phyloP scores from a whole-genome alignment of 805 yeast species.

The Teunomyces lycoperdinae region DNA sequence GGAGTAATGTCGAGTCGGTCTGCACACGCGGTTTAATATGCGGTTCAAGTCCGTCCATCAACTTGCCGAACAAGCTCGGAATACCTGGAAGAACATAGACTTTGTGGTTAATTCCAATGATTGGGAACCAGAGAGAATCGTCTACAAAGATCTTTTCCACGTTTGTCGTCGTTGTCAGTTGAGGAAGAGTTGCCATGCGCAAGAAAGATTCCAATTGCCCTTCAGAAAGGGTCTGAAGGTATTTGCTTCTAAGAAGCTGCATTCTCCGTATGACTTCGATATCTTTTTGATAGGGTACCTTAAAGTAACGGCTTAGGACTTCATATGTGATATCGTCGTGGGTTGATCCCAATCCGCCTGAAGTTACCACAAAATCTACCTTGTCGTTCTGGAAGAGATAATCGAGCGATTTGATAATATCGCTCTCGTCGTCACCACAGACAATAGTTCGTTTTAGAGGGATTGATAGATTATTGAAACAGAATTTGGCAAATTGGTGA shows the following conservation, averaged over 20 bases:
- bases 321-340: constrained; percentile 88
- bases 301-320: constrained; percentile 64
- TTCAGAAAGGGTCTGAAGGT: constrained; percentile 26
- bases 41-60: constrained; percentile 47
- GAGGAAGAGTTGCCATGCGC: constrained; percentile 80
- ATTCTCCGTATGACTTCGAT: constrained; percentile 57
- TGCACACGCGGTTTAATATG: constrained; percentile 26
- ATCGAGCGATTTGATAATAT: constrained; percentile 54
- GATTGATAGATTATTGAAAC: constrained; percentile 62
- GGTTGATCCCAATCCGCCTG: constrained; percentile 81
- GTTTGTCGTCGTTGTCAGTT: constrained; percentile 24
- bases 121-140: constrained; percentile 78
- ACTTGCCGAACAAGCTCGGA: constrained; percentile 63
- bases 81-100: constrained; percentile 82
- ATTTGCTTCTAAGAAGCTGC: constrained; percentile 45
- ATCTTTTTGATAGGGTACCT: constrained; percentile 50
- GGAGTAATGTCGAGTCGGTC: constrained; percentile 15
- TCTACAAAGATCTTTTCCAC: constrained; percentile 43
- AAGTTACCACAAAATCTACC: constrained; percentile 67
- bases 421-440: constrained; percentile 72
- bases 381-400: constrained; percentile 41
- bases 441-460: constrained; percentile 65
- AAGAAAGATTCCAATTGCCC: constrained; percentile 59
- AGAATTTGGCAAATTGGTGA: constrained; percentile 61
- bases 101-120: constrained; percentile 62